Percentiles rank a stretch among this genome's conserved stretches.
phyloP scores from a whole-genome alignment of 2,329 filamentous ascomycete species.

The Colletotrichum coccodes region DNA sequence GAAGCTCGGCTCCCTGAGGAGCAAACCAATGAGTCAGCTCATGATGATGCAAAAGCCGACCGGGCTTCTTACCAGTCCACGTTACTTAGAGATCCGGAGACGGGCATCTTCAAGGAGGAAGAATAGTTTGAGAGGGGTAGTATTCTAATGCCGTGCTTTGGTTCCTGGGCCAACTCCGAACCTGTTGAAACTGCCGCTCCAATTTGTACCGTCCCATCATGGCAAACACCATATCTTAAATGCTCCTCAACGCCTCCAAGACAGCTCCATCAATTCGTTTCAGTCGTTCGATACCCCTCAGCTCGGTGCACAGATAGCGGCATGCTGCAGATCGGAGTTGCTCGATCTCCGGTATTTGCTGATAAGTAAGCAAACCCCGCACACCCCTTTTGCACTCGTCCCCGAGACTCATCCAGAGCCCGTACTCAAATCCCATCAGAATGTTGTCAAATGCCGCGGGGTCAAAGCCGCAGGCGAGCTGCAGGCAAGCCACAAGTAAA shows the following conservation, averaged over 20 bases:
- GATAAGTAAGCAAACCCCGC: conserved; percentile 31
- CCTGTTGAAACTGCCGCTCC: conserved; percentile 4
- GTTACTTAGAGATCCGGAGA: conserved; percentile 44
- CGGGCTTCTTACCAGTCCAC: conserved; percentile 41
- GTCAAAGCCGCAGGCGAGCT: neutral
- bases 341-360: conserved; percentile 27
- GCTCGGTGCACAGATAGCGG: conserved; percentile 1
- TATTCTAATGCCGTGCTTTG: conserved; percentile 20
- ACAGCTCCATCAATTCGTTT: conserved; percentile 18
- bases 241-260: conserved; percentile 17
- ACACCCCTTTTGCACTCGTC: neutral
- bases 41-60: conserved; percentile 24
- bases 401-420: conserved; percentile 24
- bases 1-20: conserved; percentile 29
- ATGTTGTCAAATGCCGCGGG: neutral
- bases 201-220: neutral
- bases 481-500: neutral
- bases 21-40: conserved; percentile 3
- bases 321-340: neutral
- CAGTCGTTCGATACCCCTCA: conserved; percentile 21
- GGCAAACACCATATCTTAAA: conserved; percentile 27
- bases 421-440: conserved; percentile 6
- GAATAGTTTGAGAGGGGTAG: conserved; percentile 21
- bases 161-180: conserved; percentile 5
- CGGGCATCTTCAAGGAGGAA: conserved; percentile 38